These are phyloP conservation scores for Setaria viridis DNA, from an alignment of 202 grass and related monocot species.

Conservation along the genomic window DNA sequence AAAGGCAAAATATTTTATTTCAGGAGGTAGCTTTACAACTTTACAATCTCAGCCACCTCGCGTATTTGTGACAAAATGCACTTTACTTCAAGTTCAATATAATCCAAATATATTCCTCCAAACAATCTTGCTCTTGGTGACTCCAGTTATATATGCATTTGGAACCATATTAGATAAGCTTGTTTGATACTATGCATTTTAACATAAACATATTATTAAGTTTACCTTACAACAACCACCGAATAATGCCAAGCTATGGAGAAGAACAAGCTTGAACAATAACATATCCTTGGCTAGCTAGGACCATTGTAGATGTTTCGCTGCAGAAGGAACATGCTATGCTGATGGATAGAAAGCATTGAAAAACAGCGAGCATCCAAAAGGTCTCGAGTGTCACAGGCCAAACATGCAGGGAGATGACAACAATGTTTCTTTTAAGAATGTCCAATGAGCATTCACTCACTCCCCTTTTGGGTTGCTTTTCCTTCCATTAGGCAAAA, in stretches of 20 bases:
- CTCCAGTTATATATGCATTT: conserved; percentile 29
- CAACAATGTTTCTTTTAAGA: conserved; percentile 50
- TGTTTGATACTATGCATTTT: conserved; percentile 22
- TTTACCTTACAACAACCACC: conserved; percentile 12
- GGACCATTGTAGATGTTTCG: conserved; percentile 40
- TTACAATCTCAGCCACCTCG: background rate
- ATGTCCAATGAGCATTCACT: conserved; percentile 51
- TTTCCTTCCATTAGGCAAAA: conserved; percentile 67
- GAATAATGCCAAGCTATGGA: conserved; percentile 38
- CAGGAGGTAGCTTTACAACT: conserved; percentile 14
- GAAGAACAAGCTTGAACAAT: conserved; percentile 16
- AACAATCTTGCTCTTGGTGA: conserved; percentile 40
- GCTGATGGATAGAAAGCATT: conserved; percentile 41
- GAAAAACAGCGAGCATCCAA: conserved; percentile 49
- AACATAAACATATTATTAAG: background rate
- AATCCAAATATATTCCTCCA: conserved; percentile 30
- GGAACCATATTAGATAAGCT: conserved; percentile 21
- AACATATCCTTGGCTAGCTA: conserved; percentile 45
- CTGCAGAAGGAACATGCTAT: conserved; percentile 41
- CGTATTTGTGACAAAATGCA: conserved; percentile 41
- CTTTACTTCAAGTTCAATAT: conserved; percentile 20
- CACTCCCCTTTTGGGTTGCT: conserved; percentile 31
- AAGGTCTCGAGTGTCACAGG: conserved; percentile 55
- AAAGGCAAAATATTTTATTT: conserved; percentile 22
- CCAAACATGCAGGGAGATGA: conserved; percentile 54